A percentile compares a stretch with the other conserved stretches of the same genome.
phyloP scores from a whole-genome alignment of 2,329 filamentous ascomycete genomes.

The Juglanconis oblonga region DNA sequence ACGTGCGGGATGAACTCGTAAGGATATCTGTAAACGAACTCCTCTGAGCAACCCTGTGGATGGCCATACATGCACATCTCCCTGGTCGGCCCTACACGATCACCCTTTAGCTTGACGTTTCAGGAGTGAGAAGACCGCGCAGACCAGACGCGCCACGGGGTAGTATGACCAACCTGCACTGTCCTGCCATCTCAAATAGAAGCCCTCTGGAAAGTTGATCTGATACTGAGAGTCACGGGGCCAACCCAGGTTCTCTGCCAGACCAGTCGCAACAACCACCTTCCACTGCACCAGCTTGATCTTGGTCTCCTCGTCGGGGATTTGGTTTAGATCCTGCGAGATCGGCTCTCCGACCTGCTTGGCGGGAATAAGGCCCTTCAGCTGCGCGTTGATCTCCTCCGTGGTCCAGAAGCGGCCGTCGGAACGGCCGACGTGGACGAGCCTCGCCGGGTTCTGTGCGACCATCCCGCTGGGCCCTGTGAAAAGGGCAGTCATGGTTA shows the following conservation, averaged over 20 bases:
- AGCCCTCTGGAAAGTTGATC: slow-evolving; percentile 12
- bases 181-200: slow-evolving; percentile 13
- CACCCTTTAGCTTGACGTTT: not conserved
- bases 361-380: not conserved
- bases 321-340: slow-evolving; percentile 4
- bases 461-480: not conserved
- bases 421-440: slow-evolving; percentile 14
- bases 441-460: not conserved
- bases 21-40: slow-evolving; percentile 46
- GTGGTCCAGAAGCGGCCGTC: slow-evolving; percentile 12
- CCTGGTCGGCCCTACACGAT: not conserved
- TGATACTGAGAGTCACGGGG: slow-evolving; percentile 15
- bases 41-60: slow-evolving; percentile 11
- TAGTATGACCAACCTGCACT: not conserved
- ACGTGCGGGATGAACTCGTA: slow-evolving; percentile 52
- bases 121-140: not conserved
- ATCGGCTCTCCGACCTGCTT: slow-evolving; percentile 12
- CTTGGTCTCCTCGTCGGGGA: slow-evolving; percentile 1
- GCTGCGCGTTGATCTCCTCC: slow-evolving; percentile 8
- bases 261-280: slow-evolving; percentile 8
- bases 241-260: slow-evolving; percentile 16
- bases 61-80: slow-evolving; percentile 15
- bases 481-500: not conserved
- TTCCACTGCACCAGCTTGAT: slow-evolving; percentile 14
- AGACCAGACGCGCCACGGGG: not conserved